Evolutionary conservation across 1,139 yeast species (phyloP), one percentile per base, ranked within the genome.

Genomic region (Pichia sp.): DNA sequence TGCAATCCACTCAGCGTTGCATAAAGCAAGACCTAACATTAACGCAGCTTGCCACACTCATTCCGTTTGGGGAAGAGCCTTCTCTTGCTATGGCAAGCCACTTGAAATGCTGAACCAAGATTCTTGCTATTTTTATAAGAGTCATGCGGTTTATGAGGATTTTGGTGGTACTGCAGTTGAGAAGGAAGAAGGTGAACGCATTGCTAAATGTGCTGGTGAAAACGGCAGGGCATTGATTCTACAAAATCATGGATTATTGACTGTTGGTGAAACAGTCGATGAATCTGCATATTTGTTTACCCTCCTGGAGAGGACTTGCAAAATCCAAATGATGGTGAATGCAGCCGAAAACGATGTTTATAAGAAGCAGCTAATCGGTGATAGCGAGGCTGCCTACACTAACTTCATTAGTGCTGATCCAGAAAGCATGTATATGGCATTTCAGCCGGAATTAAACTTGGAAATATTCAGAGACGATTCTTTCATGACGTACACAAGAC

Each of bases 41-140:
- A 73, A 81, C 60, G 93, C 95, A 23, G 95, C 95, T 2, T 85
- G 93, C 64, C 96, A 87, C 66, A 78, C 90, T 7, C 96, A 87
- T 62, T 83, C 91, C 2, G 71, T 76, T 31, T 78, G 80, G 64
- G 96, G 95, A 48, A 85, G 85, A 64, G 86, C 95, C 0, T 87
- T 80, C 69, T 79, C 88, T 12, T 74, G 86, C 0, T 82, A 86
- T 63, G 95, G 90, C 23, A 77, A 75, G 60, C 82, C 82, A 18
- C 72, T 87, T 59, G 90, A 85, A 54, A 87, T 87, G 95, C 68
- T 87, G 58, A 85, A 84, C 70, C 96, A 87, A 70, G 95, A 87
- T 63, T 85, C 75, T 3, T 85, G 91, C 66, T 71, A 75, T 5
- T 80, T 87, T 60, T 83, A 83, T 74, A 79, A 83, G 42, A 71